Evolutionary conservation across 2,329 filamentous ascomycete species (phyloP), one percentile per base, ranked within the genome.

Genomic region (Rutstroemia sp.): DNA sequence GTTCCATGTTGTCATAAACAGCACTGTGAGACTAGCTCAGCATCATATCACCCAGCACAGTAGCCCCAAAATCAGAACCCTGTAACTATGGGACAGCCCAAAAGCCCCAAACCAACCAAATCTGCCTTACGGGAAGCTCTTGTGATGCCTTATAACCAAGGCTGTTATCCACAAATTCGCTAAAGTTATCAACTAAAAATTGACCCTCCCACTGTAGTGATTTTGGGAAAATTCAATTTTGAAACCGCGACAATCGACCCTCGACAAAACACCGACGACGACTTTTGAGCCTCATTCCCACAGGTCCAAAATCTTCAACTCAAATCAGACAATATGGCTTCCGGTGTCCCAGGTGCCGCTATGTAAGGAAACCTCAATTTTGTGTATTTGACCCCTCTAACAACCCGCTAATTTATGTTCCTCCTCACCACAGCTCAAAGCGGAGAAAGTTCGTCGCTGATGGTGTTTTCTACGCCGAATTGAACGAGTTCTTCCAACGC

Each of bases 401-500:
- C 16, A 42, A 42, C 9, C 18, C 14, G 18, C 16, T 42, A 42
- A 19, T 10, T n/a, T 10, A 42, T 19, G 39, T n/a, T 25, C 41
- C 53, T 39, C 38, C 59, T 54, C n/a, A 50, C 19, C 62, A 66
- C 74, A 92, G 88, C 78, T 92, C 88, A 77, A 92, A 92, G 87
- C 80, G 87, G 79, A 89, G 88, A 85, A 92, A 92, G 86, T 92
- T 92, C 82, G 87, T 92, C 75, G 89, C 88, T 70, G 94, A 99
- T 80, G 94, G 94, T 87, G 94, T 99, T 74, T 99, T 99, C 90
- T 99, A 96, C 80, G 94, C 94, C 83, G 94, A 99, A 82, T 83
- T 99, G 79, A 99, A 99, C 88, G 94, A 99, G 83, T 99, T 99
- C 88, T 99, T 99, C 90, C 94, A 97, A 86, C 92, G 94, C 79